Conservation (phyloP, 371 early-diverging fungal genomes). For the Apophysomyces ossiformis region DNA sequence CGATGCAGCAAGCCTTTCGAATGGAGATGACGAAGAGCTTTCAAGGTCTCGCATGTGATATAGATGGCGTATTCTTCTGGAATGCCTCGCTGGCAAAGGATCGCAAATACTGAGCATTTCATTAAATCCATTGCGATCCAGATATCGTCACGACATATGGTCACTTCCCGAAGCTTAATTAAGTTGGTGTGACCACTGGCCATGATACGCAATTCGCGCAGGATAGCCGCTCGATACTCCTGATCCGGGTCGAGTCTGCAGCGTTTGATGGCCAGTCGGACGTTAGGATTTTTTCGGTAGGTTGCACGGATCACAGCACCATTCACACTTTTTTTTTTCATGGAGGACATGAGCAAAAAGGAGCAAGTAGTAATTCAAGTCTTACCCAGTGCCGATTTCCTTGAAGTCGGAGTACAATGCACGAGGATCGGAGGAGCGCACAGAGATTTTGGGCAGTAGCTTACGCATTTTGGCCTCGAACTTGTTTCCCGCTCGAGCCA, state of each 20-base stretch:
- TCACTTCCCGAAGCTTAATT: constrained; percentile 47
- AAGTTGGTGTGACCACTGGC: constrained; percentile 46
- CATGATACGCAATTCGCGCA: constrained; percentile 54
- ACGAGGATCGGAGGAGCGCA: constrained; percentile 42
- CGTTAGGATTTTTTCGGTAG: constrained; percentile 36
- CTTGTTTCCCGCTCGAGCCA: constrained; percentile 30
- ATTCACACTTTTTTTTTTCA: constrained; percentile 36
- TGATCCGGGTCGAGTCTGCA: constrained; percentile 48
- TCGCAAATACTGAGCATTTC: constrained; percentile 52
- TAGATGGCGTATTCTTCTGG: constrained; percentile 50
- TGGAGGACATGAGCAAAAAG: not conserved
- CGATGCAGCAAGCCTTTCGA: constrained; percentile 52
- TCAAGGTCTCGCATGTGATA: constrained; percentile 44
- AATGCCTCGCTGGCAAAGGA: constrained; percentile 47
- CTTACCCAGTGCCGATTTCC: constrained; percentile 52
- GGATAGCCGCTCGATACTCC: constrained; percentile 50
- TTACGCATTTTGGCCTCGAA: constrained; percentile 36
- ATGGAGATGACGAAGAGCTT: constrained; percentile 46
- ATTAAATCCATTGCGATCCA: constrained; percentile 56
- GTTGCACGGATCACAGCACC: constrained; percentile 47
- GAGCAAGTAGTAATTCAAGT: not conserved
- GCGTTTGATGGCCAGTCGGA: constrained; percentile 50
- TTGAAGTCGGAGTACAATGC: constrained; percentile 40
- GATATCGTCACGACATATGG: constrained; percentile 43
- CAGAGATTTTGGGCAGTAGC: constrained; percentile 34